Base-by-base conservation (phyloP, 805 yeast species). In the Metschnikowia drakensbergensis region DNA sequence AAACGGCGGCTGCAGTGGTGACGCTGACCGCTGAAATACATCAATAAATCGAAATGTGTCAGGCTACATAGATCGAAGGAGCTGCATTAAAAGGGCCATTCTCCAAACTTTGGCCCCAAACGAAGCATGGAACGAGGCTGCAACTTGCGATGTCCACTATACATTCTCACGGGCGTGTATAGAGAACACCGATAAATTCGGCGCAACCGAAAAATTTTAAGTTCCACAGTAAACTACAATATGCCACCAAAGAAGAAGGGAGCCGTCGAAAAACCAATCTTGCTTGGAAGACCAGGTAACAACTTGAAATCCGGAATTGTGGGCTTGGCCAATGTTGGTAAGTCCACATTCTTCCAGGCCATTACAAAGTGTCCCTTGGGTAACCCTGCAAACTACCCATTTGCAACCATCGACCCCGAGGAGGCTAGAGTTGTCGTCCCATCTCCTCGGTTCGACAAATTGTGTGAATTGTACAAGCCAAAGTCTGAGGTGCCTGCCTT, bases 231-330 rank as follows among this genome's bases (percentile, higher is more conserved):
- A 48, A 11, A 36, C 33, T 23, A 10, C 42, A 51, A 17, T 26
- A 84, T 85, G 91, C 86, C 90, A 54, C 90, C 90, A 69, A 85
- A 85, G 74, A 81, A 82, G 75, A 78, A 75, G 69, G 81, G 68
- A 54, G 82, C 50, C 51, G 68, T 73, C 64, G 90, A 84, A 64
- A 81, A 83, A 63, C 87, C 86, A 64, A 75, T 88, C 60, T 77
- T 84, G 54, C 80, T 88, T 58, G 74, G 75, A n/a, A 57, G 74
- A 41, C 61, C 67, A 37, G 65, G 71, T 36, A 69, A 67, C 55
- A 70, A 66, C 53, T 58, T 71, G 47, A 63, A 69, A 46, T 64
- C 65, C 58, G 75, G 76, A n/a, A 61, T 68, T 7, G 83, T 74
- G 46, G 84, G 58, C 38, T 49, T 57, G 47, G 60, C 60, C 55